Evolutionary conservation across 2,329 filamentous ascomycete genomes (phyloP).

Genomic region (Aulographum hederae): DNA sequence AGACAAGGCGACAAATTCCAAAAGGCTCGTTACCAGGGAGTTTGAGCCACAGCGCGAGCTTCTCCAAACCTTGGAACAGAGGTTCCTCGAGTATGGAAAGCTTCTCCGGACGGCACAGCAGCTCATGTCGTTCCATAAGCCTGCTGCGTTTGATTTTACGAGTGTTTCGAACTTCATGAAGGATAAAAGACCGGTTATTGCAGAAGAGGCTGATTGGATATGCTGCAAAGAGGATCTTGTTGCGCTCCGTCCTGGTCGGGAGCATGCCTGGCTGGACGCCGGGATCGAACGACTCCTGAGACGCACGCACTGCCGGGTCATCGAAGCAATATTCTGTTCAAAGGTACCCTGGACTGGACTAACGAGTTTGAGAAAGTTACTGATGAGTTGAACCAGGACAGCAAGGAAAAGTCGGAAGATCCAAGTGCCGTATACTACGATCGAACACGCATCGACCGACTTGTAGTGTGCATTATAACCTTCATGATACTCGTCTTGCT

Average conservation of each 20-base stretch:
- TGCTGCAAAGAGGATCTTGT: constrained; percentile 21
- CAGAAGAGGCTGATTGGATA: constrained; percentile 14
- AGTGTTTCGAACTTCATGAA: constrained; percentile 14
- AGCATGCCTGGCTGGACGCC: constrained; percentile 21
- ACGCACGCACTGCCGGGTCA: constrained; percentile 6
- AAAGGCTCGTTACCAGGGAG: too few species aligned
- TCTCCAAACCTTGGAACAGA: constrained; percentile 4
- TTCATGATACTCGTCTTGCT: constrained; percentile 11
- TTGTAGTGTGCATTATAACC: constrained; percentile 10
- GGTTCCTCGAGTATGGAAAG: constrained; percentile 7
- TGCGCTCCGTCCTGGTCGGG: constrained; percentile 18
- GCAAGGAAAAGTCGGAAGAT: constrained; percentile 6
- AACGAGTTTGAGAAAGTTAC: too few species aligned
- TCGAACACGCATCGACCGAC: constrained; percentile 8
- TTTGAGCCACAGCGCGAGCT: constrained; percentile 4
- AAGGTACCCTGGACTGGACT: too few species aligned
- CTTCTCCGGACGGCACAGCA: constrained; percentile 4
- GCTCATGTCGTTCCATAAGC: constrained; percentile 10
- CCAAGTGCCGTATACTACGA: constrained; percentile 9
- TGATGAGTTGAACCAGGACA: too few species aligned
- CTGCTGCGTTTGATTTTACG: constrained; percentile 13
- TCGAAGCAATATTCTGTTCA: too few species aligned
- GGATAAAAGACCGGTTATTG: constrained; percentile 9
- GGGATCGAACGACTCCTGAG: constrained; percentile 12
- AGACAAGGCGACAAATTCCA: too few species aligned